Evolutionary conservation across 1,284 basidiomycete species (phyloP).

Genomic region (Phellinidium pouzarii): DNA sequence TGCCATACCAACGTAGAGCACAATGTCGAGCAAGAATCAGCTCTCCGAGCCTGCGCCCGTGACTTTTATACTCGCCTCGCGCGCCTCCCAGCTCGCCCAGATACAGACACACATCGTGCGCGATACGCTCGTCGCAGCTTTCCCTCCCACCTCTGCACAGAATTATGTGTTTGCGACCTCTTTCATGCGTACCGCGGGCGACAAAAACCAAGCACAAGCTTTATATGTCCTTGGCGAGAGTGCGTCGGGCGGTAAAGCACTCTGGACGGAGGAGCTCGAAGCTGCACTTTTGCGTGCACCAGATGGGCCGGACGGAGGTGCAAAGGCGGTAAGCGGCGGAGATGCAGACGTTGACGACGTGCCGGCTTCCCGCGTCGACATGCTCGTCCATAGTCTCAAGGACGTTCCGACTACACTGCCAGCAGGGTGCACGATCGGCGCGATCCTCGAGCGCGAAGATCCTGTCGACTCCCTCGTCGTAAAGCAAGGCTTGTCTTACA

Average conservation of each 20-base stretch:
- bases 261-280: slow-evolving; percentile 97
- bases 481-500: slow-evolving; percentile 71
- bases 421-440: slow-evolving; percentile 79
- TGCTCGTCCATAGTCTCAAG: slow-evolving; percentile 92
- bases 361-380: slow-evolving; percentile 52
- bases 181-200: slow-evolving; percentile 88
- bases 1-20: neutral
- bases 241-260: slow-evolving; percentile 55
- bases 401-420: slow-evolving; percentile 90
- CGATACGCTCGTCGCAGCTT: slow-evolving; percentile 44
- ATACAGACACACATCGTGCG: slow-evolving; percentile 79
- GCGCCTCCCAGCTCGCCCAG: slow-evolving; percentile 80
- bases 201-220: slow-evolving; percentile 84
- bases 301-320: neutral
- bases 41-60: neutral
- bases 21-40: neutral
- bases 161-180: slow-evolving; percentile 53
- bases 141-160: slow-evolving; percentile 31
- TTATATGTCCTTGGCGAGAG: slow-evolving; percentile 60
- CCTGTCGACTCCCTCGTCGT: slow-evolving; percentile 88
- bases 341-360: slow-evolving; percentile 39
- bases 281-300: slow-evolving; percentile 48
- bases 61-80: slow-evolving; percentile 70
- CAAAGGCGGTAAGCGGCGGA: neutral
- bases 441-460: slow-evolving; percentile 84